Evolutionary conservation across 2,329 filamentous ascomycete species (phyloP), one percentile per base, ranked within the genome.

Genomic region (Botrytis cinerea): DNA sequence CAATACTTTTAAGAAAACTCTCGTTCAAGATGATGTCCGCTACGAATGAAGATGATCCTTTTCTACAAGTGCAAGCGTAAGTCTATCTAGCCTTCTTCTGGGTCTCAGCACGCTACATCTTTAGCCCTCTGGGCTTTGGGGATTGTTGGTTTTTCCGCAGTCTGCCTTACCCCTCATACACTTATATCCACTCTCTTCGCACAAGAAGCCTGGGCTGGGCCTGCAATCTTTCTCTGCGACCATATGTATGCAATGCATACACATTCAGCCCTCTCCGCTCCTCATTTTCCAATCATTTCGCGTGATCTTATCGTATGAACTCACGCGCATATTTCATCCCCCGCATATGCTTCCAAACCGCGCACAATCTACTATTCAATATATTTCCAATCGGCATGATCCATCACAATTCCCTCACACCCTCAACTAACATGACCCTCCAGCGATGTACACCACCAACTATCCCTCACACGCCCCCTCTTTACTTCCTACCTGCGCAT

Each of bases 401-500:
- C 7, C n/a, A 75, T 71, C 73, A 32, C 25, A 22, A n/a, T 61
- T 14, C 22, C 60, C 32, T 66, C 43, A 64, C 40, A 32, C 62
- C 43, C 12, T 51, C 35, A 59, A 10, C 64, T 64, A 68, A 60
- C 28, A 48, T 64, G 74, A 75, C 62, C 68, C 59, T 67, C 69
- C 38, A 97, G 94, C 84, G 96, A 99, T 84, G 93, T 98, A 78
- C 91, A 97, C 77, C 85, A 90, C 76, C 92, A 97, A 75, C 90
- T 99, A 76, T 88, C 92, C 77, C 90, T 89, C 22, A 92, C 93
- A 71, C 92, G 95, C 16, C 91, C 95, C 70, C 90, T 98, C 73
- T 98, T 98, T 86, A 91, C 93, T 76, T 98, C 95, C 25, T 99
- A 97, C 85, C 89, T 97, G 61, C 95, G 96, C 81, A 99, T 99